Evolutionary conservation across 2,329 filamentous ascomycete species (phyloP), one percentile per base, ranked within the genome.

Genomic region (Stagonosporopsis tanaceti): DNA sequence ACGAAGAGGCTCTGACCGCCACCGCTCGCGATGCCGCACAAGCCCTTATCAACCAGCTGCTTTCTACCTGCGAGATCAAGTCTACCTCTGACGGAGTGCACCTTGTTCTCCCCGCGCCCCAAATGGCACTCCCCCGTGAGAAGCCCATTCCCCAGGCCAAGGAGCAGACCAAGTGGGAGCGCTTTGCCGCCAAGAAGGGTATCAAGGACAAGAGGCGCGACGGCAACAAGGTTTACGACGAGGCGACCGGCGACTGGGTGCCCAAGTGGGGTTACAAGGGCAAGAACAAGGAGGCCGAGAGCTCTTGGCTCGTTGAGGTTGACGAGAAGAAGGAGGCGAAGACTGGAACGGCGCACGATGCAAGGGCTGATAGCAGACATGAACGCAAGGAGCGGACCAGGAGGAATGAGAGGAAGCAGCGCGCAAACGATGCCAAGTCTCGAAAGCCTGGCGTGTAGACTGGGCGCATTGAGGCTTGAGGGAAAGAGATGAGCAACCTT

Each of bases 231-330:
- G 87, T 89, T 54, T 98, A 89, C 77, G 92, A 98, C 77, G 91
- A 96, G 78, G 87, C 84, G 57, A 90, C 82, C 30, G 90, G 91
- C 64, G 91, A 95, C 76, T 98, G 93, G 92, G 90, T 92, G 74
- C 89, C 91, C 62, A 93, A 93, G 78, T 99, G 94, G 92, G 95
- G 95, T 0, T 97, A 95, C 81, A 90, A 94, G 81, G 93, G 90
- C 60, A 88, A 91, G 76, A 95, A 95, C 78, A 94, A 95, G 82
- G 87, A 88, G 60, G 89, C 86, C 20, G 89, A 96, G 78, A 83
- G 87, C 63, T 89, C 96, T 71, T 96, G 93, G 91, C 81, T 97
- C 67, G 92, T 97, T 57, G 95, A 98, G 85, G 89, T 99, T 51
- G 90, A 97, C 73, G 86, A 89, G 64, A 81, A 82, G 75, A 79